Evolutionary conservation across 164 flowering plant species (phyloP).

Genomic region (Protea cynaroides): DNA sequence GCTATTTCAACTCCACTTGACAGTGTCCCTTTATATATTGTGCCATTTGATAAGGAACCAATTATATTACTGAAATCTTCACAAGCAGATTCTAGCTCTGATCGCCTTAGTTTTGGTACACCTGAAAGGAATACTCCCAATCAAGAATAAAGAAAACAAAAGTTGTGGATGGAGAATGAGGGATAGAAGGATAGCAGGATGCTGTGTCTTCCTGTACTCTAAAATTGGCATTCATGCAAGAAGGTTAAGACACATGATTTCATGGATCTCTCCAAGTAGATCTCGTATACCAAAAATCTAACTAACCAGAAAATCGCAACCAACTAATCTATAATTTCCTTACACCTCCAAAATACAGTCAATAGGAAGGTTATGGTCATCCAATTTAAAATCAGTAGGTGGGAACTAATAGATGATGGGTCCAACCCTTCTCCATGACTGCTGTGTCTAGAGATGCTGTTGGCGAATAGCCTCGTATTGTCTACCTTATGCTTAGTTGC

Average conservation of each 20-base stretch:
- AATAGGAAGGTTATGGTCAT: background rate
- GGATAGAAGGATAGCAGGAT: background rate
- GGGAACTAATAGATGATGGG: background rate
- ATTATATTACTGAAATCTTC: conserved; percentile 88
- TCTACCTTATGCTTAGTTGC: background rate
- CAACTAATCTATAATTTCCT: background rate
- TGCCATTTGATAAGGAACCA: conserved; percentile 48
- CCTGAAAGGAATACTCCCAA: conserved; percentile 31
- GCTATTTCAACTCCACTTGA: conserved; percentile 89
- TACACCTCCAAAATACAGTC: background rate
- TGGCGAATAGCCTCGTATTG: background rate
- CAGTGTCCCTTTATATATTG: conserved; percentile 69
- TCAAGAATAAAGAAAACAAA: background rate
- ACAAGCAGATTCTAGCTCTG: conserved; percentile 77
- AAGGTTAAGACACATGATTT: background rate
- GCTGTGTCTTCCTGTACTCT: too few species aligned
- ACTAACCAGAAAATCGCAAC: background rate
- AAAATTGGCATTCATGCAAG: background rate
- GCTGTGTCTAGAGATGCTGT: background rate
- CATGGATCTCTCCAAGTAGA: background rate
- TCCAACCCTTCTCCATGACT: background rate
- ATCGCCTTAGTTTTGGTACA: conserved; percentile 62
- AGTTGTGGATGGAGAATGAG: background rate
- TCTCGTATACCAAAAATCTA: background rate
- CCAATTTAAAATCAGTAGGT: background rate